Percentiles rank a stretch among this genome's conserved stretches.
phyloP scores from a whole-genome alignment of 2,329 filamentous ascomycete species.

The Colletotrichum lupini region DNA sequence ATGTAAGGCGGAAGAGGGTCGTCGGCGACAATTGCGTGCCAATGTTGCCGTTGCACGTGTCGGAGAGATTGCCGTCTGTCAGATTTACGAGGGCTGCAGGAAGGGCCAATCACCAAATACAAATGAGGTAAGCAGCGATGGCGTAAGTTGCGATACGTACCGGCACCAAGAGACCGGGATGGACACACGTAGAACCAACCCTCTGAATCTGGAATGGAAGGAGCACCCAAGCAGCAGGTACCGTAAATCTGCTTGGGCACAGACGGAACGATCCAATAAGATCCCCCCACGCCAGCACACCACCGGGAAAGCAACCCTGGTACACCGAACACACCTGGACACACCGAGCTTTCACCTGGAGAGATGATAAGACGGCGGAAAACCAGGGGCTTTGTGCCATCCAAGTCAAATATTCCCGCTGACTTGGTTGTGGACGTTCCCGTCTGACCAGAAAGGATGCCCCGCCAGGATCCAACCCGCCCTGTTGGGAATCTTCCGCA shows the following conservation, averaged over 20 bases:
- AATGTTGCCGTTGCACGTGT: constrained; percentile 25
- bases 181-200: no score
- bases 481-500: neutral
- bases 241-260: constrained; percentile 20
- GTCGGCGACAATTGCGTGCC: constrained; percentile 16
- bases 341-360: neutral
- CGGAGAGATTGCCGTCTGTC: constrained; percentile 8
- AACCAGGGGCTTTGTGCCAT: neutral
- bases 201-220: neutral
- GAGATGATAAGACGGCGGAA: neutral
- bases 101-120: neutral
- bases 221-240: constrained; percentile 12
- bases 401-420: neutral
- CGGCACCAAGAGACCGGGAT: neutral
- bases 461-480: neutral
- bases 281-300: neutral
- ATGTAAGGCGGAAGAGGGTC: neutral
- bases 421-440: neutral
- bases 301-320: neutral
- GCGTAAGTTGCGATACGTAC: neutral
- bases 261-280: neutral
- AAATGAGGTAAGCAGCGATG: neutral
- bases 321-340: neutral
- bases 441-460: neutral
- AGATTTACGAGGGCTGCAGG: constrained; percentile 35